phyloP scores from a whole-genome alignment of 345 rosid genomes.

The Populus euphratica region DNA sequence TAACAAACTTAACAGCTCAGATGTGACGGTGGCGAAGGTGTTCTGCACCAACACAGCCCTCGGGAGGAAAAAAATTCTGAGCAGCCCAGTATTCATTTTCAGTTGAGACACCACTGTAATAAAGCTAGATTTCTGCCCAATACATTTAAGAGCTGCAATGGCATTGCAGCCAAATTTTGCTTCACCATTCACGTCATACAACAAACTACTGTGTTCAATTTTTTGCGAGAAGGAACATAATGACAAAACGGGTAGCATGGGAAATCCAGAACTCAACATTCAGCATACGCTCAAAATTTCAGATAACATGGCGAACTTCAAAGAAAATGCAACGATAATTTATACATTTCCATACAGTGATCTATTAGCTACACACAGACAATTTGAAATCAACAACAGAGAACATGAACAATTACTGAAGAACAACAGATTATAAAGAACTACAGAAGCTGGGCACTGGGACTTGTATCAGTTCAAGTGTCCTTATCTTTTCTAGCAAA shows the following conservation, averaged over 20 bases:
- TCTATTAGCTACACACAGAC: slow-evolving; percentile 3
- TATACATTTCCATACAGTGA: neutral
- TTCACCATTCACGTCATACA: too few species aligned
- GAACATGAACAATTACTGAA: neutral
- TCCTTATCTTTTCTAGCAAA: slow-evolving; percentile 16
- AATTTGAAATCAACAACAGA: neutral
- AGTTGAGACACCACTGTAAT: too few species aligned
- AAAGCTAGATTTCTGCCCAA: too few species aligned
- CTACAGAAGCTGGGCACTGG: neutral
- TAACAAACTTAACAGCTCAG: too few species aligned
- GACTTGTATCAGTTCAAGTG: slow-evolving; percentile 5
- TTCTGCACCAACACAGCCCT: too few species aligned
- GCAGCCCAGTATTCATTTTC: too few species aligned
- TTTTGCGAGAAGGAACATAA: too few species aligned
- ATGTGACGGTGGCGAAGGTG: too few species aligned
- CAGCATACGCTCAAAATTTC: neutral
- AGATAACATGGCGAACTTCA: neutral
- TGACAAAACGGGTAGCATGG: neutral
- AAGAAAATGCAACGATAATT: neutral
- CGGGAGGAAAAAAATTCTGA: too few species aligned
- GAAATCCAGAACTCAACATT: neutral
- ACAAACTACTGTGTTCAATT: too few species aligned
- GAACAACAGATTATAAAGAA: slow-evolving; percentile 2
- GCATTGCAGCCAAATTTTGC: too few species aligned
- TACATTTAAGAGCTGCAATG: too few species aligned